Conservation (phyloP, 371 early-diverging fungal species). For the Rhizopus arrhizus region DNA sequence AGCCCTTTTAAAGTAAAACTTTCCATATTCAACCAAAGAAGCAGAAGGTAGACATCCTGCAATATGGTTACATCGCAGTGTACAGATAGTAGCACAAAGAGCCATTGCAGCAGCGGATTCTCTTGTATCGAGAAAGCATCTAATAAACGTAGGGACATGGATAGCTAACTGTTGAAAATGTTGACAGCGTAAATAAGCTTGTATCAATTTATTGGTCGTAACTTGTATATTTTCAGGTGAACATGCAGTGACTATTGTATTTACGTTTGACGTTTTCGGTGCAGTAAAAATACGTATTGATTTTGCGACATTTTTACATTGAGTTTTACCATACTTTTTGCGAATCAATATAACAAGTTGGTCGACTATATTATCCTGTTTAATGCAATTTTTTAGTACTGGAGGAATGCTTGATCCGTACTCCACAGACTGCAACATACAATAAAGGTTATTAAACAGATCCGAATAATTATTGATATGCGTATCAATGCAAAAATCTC, state of each 20-base stretch:
- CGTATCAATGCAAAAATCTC: slow-evolving; percentile 14
- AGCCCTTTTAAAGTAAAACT: slow-evolving; percentile 40
- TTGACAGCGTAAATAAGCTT: slow-evolving; percentile 38
- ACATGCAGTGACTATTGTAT: slow-evolving; percentile 16
- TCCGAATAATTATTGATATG: slow-evolving; percentile 16
- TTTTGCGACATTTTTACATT: slow-evolving; percentile 31
- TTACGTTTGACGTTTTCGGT: slow-evolving; percentile 13
- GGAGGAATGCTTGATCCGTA: slow-evolving; percentile 8
- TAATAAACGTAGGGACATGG: slow-evolving; percentile 35
- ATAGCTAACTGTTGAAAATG: slow-evolving; percentile 37
- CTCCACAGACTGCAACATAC: slow-evolving; percentile 18
- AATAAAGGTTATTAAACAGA: slow-evolving; percentile 14
- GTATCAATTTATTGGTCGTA: slow-evolving; percentile 24
- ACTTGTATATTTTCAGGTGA: slow-evolving; percentile 15
- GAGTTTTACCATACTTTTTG: slow-evolving; percentile 40
- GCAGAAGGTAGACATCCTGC: slow-evolving; percentile 23
- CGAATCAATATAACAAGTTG: slow-evolving; percentile 28
- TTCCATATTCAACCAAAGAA: slow-evolving; percentile 30
- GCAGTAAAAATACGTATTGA: slow-evolving; percentile 22
- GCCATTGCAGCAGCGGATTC: slow-evolving; percentile 34
- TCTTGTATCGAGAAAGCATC: slow-evolving; percentile 14
- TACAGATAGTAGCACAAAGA: slow-evolving; percentile 39
- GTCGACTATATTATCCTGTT: slow-evolving; percentile 15
- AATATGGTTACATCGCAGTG: slow-evolving; percentile 41
- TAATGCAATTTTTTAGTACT: slow-evolving; percentile 1